These are phyloP conservation scores for Lojkania enalia DNA, from an alignment of 2,329 filamentous ascomycete species.

Conservation along the genomic window DNA sequence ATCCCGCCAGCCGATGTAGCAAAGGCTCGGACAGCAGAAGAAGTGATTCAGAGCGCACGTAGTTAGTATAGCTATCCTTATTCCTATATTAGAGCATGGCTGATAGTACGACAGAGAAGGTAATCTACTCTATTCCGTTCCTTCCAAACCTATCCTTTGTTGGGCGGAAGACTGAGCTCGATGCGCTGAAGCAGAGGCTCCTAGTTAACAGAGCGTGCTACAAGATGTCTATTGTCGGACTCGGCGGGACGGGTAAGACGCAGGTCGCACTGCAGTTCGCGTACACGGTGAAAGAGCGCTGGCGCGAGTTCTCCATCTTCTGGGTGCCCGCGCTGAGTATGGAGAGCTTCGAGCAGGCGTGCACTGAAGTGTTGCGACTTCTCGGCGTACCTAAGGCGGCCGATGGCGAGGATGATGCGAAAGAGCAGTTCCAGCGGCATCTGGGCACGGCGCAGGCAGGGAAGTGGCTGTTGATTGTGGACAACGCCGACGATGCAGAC, in stretches of 20 bases:
- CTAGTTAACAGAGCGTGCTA: constrained; percentile 24
- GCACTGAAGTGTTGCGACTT: constrained; percentile 8
- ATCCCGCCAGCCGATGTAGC: constrained; percentile 6
- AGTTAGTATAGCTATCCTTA: constrained; percentile 1
- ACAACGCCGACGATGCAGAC: constrained; percentile 15
- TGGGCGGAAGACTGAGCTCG: constrained; percentile 27
- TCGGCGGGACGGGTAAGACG: constrained; percentile 39
- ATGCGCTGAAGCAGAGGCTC: constrained; percentile 26
- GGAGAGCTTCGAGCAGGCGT: constrained; percentile 26
- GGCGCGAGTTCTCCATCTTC: constrained; percentile 22
- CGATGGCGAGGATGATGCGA: constrained; percentile 18
- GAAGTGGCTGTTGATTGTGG: constrained; percentile 14
- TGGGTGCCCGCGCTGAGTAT: constrained; percentile 26
- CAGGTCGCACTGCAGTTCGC: constrained; percentile 36
- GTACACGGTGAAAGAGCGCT: constrained; percentile 23
- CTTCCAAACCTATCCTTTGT: constrained; percentile 30
- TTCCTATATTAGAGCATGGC: constrained; percentile 1
- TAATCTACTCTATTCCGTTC: constrained; percentile 27
- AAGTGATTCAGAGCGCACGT: constrained; percentile 6
- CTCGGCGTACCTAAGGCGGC: constrained; percentile 16
- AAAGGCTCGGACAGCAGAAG: constrained; percentile 5
- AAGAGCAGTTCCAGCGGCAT: constrained; percentile 20
- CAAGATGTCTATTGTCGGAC: constrained; percentile 31
- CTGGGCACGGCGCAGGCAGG: constrained; percentile 19
- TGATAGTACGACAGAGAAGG: neutral